Evolutionary conservation across 306 rosid species (phyloP), one percentile per base, ranked within the genome.

Genomic region (Hylodesmum podocarpum): DNA sequence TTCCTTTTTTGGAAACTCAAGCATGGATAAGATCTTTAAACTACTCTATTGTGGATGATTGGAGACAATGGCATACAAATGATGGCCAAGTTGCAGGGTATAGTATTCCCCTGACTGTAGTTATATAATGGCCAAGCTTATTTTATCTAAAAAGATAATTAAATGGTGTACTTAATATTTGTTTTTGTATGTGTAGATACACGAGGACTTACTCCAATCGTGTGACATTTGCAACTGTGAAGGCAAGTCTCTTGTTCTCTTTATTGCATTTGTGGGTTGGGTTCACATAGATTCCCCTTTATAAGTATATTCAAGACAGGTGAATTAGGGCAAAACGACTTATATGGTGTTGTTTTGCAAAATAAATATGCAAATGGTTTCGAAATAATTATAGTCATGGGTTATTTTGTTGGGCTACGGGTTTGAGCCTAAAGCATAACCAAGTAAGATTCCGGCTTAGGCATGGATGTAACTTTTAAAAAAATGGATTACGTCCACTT

Each of bases 191-290:
- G 68, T 4, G 36, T 25, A 91, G 97, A n/a, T 91, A 87, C 79
- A 88, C 90, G 0, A 87, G 91, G 71, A 83, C 83, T 34, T 86
- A 86, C 58, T 83, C 90, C n/a, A 91, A 91, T 62, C 21, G 14
- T 25, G 88, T 91, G 89, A 91, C 91, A 50, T 91, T 81, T 80
- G 97, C 92, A 31, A 91, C 92, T 14, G 89, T 89, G 34, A 91
- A 91, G 94, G 97, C 71, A 79, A 83, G 89, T 39, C 12, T 29
- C 0, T 0, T 33, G 12, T 47, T 11, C 62, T 55, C 36, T 15
- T 41, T 57, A 0, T 2, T 55, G 14, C 25, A 14, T 22, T 28
- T 62, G 40, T n/a, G 8, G 27, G 3, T 8, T 4, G 4, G n/a
- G n/a, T n/a, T n/a, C 16, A 36, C 7, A 29, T 10, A 58, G 7